A percentile compares a stretch with the other conserved stretches of the same genome.
phyloP scores from a whole-genome alignment of 768 basidiomycete species.

The Vararia minispora region DNA sequence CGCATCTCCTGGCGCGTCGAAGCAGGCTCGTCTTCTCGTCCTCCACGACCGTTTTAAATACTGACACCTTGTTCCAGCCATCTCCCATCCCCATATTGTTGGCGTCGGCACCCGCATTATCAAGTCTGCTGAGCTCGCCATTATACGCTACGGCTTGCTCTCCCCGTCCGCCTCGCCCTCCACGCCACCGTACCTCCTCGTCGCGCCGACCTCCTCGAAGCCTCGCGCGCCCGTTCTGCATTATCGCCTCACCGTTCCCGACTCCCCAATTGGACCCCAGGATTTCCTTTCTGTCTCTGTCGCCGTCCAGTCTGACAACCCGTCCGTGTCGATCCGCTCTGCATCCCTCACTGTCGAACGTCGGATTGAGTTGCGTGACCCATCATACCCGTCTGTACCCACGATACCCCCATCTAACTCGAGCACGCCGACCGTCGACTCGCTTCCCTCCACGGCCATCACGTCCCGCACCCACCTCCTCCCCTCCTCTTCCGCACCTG shows the following conservation, averaged over 20 bases:
- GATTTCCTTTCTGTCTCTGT: constrained; percentile 63
- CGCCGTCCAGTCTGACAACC: constrained; percentile 47
- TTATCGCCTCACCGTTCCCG: constrained; percentile 47
- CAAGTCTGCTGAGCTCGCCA: constrained; percentile 59
- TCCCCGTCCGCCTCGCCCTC: constrained; percentile 25
- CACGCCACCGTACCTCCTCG: constrained; percentile 23
- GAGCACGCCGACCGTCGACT: constrained; percentile 3
- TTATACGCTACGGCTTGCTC: constrained; percentile 55
- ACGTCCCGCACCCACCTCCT: constrained; percentile 14
- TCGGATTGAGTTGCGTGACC: constrained; percentile 50
- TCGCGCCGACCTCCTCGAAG: constrained; percentile 37
- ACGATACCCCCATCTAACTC: constrained; percentile 2
- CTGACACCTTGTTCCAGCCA: constrained; percentile 32
- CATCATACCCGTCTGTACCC: constrained; percentile 11
- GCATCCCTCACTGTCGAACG: constrained; percentile 61
- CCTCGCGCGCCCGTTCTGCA: constrained; percentile 46
- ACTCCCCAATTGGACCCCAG: constrained; percentile 53
- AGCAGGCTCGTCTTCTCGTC: constrained; percentile 43
- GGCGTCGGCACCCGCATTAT: constrained; percentile 59
- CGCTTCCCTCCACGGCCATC: constrained; percentile 5
- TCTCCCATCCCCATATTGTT: constrained; percentile 52
- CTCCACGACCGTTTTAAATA: constrained; percentile 7
- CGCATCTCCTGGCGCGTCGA: constrained; percentile 77
- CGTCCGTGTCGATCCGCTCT: constrained; percentile 45
- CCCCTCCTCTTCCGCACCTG: constrained; percentile 7